Evolutionary conservation across 1,284 basidiomycete genomes (phyloP).

Genomic region (Apiotrichum brassicae): DNA sequence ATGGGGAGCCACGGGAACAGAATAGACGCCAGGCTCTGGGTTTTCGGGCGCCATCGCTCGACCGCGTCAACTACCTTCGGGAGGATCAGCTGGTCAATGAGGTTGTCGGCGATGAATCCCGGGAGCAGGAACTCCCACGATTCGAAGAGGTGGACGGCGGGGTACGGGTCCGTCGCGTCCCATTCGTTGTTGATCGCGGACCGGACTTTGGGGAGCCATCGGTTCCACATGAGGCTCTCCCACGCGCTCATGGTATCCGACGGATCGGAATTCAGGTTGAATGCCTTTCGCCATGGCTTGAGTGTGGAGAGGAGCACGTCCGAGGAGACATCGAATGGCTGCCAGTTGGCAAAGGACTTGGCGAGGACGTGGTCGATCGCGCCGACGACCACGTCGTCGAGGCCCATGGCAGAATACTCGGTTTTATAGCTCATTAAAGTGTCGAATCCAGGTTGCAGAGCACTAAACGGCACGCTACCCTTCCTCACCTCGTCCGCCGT

Average conservation of each 20-base stretch:
- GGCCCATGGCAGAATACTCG: conserved; percentile 70
- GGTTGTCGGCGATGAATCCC: conserved; percentile 84
- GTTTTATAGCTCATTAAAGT: conserved; percentile 63
- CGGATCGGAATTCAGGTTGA: conserved; percentile 19
- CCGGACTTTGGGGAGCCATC: conserved; percentile 91
- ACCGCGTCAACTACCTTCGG: conserved; percentile 83
- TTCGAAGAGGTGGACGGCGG: conserved; percentile 77
- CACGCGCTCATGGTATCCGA: conserved; percentile 78
- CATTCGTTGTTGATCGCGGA: conserved; percentile 89
- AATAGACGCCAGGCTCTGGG: conserved; percentile 61
- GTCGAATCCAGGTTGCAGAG: conserved; percentile 65
- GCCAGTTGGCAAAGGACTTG: conserved; percentile 30
- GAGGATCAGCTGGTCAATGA: conserved; percentile 88
- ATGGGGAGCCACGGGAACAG: conserved; percentile 95
- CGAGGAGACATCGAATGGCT: conserved; percentile 37
- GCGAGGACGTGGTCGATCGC: conserved; percentile 65
- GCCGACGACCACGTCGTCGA: conserved; percentile 89
- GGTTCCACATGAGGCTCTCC: conserved; percentile 86
- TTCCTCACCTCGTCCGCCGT: conserved; percentile 57
- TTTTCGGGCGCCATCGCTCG: conserved; percentile 60
- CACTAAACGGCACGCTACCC: conserved; percentile 59
- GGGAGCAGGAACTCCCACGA: conserved; percentile 83
- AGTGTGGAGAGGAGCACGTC: conserved; percentile 35
- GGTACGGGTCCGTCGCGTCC: conserved; percentile 64
- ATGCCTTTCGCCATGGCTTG: conserved; percentile 43